Base-by-base conservation (phyloP, 495 filamentous ascomycete genomes). In the Aspergillus sclerotiicarbonarius region DNA sequence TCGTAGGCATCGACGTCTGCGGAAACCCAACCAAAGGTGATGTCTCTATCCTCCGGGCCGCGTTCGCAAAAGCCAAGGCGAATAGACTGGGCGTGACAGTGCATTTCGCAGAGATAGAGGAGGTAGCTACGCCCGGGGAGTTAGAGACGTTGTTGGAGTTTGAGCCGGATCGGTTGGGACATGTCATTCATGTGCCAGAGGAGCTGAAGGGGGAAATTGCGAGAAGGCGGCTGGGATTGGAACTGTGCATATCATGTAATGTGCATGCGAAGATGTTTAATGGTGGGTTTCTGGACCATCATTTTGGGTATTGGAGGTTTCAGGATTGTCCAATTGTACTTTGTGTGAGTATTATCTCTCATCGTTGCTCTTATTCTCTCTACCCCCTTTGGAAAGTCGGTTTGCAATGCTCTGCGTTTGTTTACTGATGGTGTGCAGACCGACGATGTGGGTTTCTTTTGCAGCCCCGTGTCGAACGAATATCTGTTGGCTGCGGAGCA, bases 371-470 rank as follows among this genome's bases (percentile, higher is more conserved):
- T 29, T 61, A 51, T 15, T 15, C 53, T 61, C 47, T 48, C 60
- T 29, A 16, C 8, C 19, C 57, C 10, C 3, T 51, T 50, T 53
- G 8, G 25, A 25, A 5, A 25, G 25, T 25, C 25, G 2, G 25
- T 25, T 5, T 16, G 25, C 21, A 6, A 45, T 48, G 0, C n/a
- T 46, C 15, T 25, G 43, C 5, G 25, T 44, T 56, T 31, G 25
- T 44, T 56, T 31, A 20, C 46, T 67, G 31, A 58, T 31, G 20
- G 21, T 46, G 18, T 44, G 8, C 59, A 92, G 90, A 95, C 90
- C 1, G 90, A 95, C 71, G 90, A 95, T 71, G 89, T 96, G 19
- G 91, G 90, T 2, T 82, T 94, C 39, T 93, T 96, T 56, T 85
- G 83, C 41, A 91, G 87, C 67, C 80, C 82, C 0, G 71, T 93